Base-by-base conservation (phyloP, 768 basidiomycete genomes). In the Agaricus blazei region DNA sequence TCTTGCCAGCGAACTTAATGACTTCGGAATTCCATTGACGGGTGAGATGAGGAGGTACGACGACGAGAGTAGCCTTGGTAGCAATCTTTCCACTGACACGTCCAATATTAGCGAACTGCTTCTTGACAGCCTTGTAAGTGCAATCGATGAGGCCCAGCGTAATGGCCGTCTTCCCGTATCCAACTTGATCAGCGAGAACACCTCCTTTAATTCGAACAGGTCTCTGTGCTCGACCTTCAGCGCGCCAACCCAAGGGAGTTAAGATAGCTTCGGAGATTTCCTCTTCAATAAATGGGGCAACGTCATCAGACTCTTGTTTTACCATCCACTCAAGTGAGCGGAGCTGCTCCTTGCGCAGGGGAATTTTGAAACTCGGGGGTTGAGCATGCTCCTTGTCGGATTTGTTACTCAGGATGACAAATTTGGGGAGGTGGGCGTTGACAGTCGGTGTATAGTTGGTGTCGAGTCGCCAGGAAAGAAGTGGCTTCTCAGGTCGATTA, bases 121-220 rank as follows among this genome's bases (percentile, higher is more conserved):
- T 73, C 52, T 73, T 69, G 48, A 87, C 81, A 15, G 70, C 69
- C 60, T 81, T 77, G 19, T 74, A 70, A 23, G 84, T 76, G 64
- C 86, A 85, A 63, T 93, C 89, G 59, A 97, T 87, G 57, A 98
- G 78, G 19, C 88, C 94, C 28, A 98, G 79, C 2, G 92, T 93
- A 60, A 97, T 95, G 23, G 93, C 94, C 0, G 95, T 98, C 73
- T 98, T 98, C 15, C 95, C 95, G 64, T 98, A 98, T 49, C 95
- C 95, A 58, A 98, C 95, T 72, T 95, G 88, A 63, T 98, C 95
- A 11, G 94, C 94, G 44, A 97, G 82, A 47, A 97, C 94, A 9
- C 95, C 94, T 15, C 95, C 94, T 52, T 90, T 80, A 41, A 97
- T 72, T 57, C 71, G 78, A 50, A 91, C 79, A 0, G 87, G 81